Conservation (phyloP, 352 stramenopile species). For the Phytophthora pini region DNA sequence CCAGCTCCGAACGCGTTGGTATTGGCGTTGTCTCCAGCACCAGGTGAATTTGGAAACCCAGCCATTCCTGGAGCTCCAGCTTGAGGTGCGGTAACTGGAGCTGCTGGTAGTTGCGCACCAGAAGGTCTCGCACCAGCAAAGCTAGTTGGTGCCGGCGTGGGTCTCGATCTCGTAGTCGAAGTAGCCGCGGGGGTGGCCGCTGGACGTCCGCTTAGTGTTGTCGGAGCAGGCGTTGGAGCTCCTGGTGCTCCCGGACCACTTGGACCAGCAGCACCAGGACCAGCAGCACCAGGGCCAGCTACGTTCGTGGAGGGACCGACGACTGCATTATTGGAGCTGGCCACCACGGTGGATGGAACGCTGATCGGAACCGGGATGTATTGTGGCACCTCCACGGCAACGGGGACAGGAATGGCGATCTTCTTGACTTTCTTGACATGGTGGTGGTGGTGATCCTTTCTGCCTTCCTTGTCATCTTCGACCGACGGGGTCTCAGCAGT, state of each 20-base stretch:
- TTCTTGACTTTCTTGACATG: conserved; percentile 44
- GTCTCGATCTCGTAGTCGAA: conserved; percentile 4
- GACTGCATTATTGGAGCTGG: conserved; percentile 30
- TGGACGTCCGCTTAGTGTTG: conserved; percentile 17
- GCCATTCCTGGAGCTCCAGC: conserved; percentile 2
- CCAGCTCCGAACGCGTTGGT: conserved; percentile 13
- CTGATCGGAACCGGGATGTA: conserved; percentile 33
- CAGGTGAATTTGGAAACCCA: neutral
- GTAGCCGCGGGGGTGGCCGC: conserved; percentile 26
- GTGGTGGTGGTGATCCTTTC: conserved; percentile 13
- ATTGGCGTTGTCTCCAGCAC: neutral
- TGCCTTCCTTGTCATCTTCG: conserved; percentile 19
- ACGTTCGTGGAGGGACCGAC: conserved; percentile 17
- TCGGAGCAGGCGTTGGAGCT: conserved; percentile 25
- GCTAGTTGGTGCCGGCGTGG: conserved; percentile 29
- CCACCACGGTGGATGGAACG: conserved; percentile 32
- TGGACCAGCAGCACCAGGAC: conserved; percentile 1
- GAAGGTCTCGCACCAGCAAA: neutral
- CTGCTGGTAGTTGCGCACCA: conserved; percentile 13
- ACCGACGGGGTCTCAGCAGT: conserved; percentile 8
- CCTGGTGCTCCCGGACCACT: conserved; percentile 3
- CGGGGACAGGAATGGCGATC: conserved; percentile 37
- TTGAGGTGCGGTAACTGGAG: neutral
- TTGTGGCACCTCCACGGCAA: conserved; percentile 36
- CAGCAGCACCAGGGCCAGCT: conserved; percentile 4